A percentile compares a stretch with the other conserved stretches of the same genome.
These are phyloP conservation scores for Dioszegia crocea DNA, from an alignment of 768 basidiomycete genomes.

Conservation along the genomic window DNA sequence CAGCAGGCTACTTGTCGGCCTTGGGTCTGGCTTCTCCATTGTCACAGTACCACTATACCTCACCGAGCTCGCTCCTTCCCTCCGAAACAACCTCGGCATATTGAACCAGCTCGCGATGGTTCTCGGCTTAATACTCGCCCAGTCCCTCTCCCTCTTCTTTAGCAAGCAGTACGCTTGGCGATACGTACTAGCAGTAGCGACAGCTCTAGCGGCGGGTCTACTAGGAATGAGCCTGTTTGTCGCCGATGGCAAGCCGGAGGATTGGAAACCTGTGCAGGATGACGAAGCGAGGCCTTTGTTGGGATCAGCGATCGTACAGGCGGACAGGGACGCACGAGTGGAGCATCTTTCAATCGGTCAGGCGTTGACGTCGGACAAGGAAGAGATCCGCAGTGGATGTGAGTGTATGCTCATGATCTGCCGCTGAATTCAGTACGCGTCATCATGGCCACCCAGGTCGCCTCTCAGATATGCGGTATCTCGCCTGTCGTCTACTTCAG, in stretches of 20 bases:
- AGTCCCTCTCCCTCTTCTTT: conserved; percentile 8
- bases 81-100: conserved; percentile 11
- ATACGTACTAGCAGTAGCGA: conserved; percentile 6
- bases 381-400: conserved; percentile 2
- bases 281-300: conserved; percentile 1
- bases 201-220: neutral
- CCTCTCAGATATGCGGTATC: conserved; percentile 33
- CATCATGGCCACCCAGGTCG: conserved; percentile 16
- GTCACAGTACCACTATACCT: conserved; percentile 8
- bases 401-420: neutral
- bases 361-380: neutral
- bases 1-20: conserved; percentile 3
- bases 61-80: conserved; percentile 10
- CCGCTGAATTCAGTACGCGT: conserved; percentile 14
- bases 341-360: conserved; percentile 3
- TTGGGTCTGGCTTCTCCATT: conserved; percentile 3
- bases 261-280: neutral
- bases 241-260: neutral
- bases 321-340: neutral
- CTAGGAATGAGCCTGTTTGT: conserved; percentile 6
- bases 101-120: conserved; percentile 13
- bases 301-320: neutral
- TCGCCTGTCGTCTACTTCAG: conserved; percentile 79
- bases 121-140: conserved; percentile 6
- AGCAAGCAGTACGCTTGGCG: conserved; percentile 8